Conservation (phyloP, 2,329 filamentous ascomycete species). For the Diaporthe sp. region DNA sequence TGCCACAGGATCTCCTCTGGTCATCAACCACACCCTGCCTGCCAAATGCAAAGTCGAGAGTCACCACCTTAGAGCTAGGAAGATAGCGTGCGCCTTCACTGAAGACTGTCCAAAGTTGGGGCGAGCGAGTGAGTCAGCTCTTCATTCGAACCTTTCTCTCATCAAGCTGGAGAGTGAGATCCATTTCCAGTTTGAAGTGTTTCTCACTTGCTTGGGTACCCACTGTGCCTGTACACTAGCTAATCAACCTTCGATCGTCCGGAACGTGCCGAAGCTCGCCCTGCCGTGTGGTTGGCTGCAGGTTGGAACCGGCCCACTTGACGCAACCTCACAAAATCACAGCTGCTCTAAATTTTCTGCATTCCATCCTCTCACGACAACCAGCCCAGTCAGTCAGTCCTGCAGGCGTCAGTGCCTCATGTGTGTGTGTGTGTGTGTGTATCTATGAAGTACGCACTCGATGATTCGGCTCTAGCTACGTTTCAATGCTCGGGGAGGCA, state of each 20-base stretch:
- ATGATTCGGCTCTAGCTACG: neutral
- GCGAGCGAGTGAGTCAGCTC: neutral
- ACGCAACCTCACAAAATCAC: constrained; percentile 13
- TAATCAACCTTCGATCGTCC: too few relatives aligned
- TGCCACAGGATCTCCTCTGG: neutral
- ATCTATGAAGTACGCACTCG: neutral
- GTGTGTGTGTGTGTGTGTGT: neutral
- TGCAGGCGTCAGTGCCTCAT: neutral
- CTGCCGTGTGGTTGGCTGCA: neutral
- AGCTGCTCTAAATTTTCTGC: constrained; percentile 9
- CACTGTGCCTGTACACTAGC: too few relatives aligned
- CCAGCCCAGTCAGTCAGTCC: neutral
- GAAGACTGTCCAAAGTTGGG: neutral
- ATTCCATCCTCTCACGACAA: neutral
- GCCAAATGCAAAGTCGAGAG: neutral
- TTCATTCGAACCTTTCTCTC: neutral
- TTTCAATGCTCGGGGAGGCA: neutral
- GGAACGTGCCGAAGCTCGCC: neutral
- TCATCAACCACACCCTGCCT: neutral
- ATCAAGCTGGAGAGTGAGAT: neutral
- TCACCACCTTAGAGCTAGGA: neutral
- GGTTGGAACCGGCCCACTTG: neutral
- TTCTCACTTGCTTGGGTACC: neutral
- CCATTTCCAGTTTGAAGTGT: too few relatives aligned
- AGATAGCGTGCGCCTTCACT: neutral